Percentiles rank a stretch among this genome's conserved stretches.
Evolutionary conservation across 2,329 filamentous ascomycete genomes (phyloP).

Genomic region (Pseudogymnoascus sp.): DNA sequence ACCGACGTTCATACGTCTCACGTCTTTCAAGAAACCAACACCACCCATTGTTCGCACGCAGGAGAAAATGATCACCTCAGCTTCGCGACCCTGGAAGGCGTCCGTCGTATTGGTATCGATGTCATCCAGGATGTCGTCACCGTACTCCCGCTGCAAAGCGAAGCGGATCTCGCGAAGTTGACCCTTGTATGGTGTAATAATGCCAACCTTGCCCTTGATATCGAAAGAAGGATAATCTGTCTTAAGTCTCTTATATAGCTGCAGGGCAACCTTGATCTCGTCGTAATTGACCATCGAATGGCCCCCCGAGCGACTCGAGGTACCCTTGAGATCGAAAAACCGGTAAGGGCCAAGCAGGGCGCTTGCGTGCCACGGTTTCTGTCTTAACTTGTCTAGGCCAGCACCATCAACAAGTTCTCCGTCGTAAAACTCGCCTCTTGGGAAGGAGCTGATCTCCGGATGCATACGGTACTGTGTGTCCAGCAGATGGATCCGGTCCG

Average conservation of each 20-base stretch:
- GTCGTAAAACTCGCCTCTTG: slow-evolving; percentile 88
- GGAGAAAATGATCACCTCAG: slow-evolving; percentile 97
- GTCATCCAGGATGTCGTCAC: slow-evolving; percentile 63
- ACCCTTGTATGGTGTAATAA: slow-evolving; percentile 97
- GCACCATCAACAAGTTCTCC: slow-evolving; percentile 75
- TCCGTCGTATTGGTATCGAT: slow-evolving; percentile 99
- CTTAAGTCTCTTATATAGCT: slow-evolving; percentile 72
- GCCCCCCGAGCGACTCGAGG: slow-evolving; percentile 69
- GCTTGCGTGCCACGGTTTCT: slow-evolving; percentile 78
- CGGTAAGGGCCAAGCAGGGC: slow-evolving; percentile 81
- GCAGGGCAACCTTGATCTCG: slow-evolving; percentile 79
- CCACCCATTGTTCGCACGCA: slow-evolving; percentile 92
- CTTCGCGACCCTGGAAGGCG: slow-evolving; percentile 93
- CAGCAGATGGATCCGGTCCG: slow-evolving; percentile 82
- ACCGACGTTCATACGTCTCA: slow-evolving; percentile 98
- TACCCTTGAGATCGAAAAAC: slow-evolving; percentile 92
- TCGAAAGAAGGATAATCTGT: slow-evolving; percentile 63
- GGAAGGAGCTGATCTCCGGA: slow-evolving; percentile 87
- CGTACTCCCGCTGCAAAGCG: slow-evolving; percentile 66
- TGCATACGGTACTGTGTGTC: slow-evolving; percentile 99
- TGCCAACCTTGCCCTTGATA: slow-evolving; percentile 78
- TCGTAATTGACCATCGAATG: slow-evolving; percentile 85
- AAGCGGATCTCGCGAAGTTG: slow-evolving; percentile 74
- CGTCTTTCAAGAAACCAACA: slow-evolving; percentile 97
- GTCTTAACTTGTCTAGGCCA: slow-evolving; percentile 70